Conservation (phyloP, 257 asterid species). For the Penstemon newberryi region DNA sequence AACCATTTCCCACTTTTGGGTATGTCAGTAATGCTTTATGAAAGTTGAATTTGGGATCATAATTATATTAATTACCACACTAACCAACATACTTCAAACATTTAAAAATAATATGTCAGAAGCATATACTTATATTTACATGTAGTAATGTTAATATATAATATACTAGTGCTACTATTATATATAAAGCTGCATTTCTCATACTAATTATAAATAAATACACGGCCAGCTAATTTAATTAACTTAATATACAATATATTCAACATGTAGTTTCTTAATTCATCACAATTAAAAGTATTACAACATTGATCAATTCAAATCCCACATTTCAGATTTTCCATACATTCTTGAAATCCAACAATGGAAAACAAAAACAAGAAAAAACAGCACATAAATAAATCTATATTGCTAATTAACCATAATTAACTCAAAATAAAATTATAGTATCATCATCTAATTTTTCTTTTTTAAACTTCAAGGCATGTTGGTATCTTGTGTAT, state of each 20-base stretch:
- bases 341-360: background rate
- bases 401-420: slow-evolving; percentile 35
- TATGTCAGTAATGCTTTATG: no score
- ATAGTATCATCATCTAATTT: background rate
- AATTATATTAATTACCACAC: no score
- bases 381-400: slow-evolving; percentile 36
- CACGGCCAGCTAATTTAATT: no score
- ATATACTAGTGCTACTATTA: slow-evolving; percentile 1
- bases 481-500: slow-evolving; percentile 33
- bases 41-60: no score
- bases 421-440: slow-evolving; percentile 3
- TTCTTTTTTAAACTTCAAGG: slow-evolving; percentile 39
- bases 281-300: slow-evolving; percentile 23
- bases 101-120: background rate
- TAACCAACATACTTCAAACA: background rate
- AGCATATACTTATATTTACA: no score
- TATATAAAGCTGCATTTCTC: background rate
- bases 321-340: background rate
- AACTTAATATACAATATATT: slow-evolving; percentile 33
- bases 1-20: no score
- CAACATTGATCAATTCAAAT: slow-evolving; percentile 20
- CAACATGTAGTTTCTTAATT: slow-evolving; percentile 11
- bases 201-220: no score
- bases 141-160: no score
- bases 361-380: slow-evolving; percentile 15